A percentile compares a stretch with the other conserved stretches of the same genome.
Evolutionary conservation across 1,139 yeast genomes (phyloP).

Genomic region (Saccharomycopsis hybrid): DNA sequence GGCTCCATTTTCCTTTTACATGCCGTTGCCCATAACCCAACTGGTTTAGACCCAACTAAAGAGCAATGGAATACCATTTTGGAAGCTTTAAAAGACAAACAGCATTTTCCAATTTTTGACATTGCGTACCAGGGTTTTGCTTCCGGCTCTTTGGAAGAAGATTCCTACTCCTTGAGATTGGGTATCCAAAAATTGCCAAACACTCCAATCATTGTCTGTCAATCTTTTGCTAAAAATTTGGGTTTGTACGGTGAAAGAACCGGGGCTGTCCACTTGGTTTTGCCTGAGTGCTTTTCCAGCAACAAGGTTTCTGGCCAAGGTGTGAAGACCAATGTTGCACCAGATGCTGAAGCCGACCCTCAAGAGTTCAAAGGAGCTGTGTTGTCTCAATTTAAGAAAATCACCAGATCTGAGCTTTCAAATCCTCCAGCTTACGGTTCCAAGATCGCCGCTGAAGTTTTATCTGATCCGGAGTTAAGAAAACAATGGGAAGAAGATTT

Average conservation of each 20-base stretch:
- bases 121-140: conserved; percentile 95
- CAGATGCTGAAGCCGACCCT: conserved; percentile 36
- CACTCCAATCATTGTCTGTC: conserved; percentile 50
- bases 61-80: conserved; percentile 76
- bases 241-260: conserved; percentile 95
- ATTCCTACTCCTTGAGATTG: conserved; percentile 40
- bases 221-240: conserved; percentile 95
- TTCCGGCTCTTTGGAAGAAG: conserved; percentile 54
- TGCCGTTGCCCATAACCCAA: conserved; percentile 96
- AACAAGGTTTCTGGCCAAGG: neutral
- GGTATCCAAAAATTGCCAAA: conserved; percentile 27
- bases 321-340: conserved; percentile 27
- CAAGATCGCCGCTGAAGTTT: conserved; percentile 71
- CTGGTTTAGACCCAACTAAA: conserved; percentile 80
- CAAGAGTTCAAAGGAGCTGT: conserved; percentile 34
- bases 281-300: conserved; percentile 9
- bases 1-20: conserved; percentile 72
- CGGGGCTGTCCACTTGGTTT: conserved; percentile 68
- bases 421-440: conserved; percentile 96
- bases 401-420: conserved; percentile 82
- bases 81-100: conserved; percentile 47
- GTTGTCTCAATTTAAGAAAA: conserved; percentile 72
- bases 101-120: conserved; percentile 72
- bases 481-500: conserved; percentile 77
- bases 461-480: conserved; percentile 55